phyloP scores from a whole-genome alignment of 2,329 filamentous ascomycete genomes.

The Diaporthe ilicicola region DNA sequence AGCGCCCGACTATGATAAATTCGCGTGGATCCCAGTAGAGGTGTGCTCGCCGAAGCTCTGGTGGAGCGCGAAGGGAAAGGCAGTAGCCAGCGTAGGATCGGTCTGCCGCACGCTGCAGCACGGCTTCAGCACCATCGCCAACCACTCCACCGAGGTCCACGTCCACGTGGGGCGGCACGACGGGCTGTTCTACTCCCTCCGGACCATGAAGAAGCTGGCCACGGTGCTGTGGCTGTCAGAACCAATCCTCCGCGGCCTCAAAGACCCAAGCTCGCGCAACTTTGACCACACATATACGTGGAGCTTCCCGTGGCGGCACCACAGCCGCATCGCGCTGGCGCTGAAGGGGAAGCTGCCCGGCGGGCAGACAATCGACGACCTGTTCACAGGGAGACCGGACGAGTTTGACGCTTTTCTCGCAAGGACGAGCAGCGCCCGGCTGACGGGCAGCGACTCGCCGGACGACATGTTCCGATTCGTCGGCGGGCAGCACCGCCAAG shows the following conservation, averaged over 20 bases:
- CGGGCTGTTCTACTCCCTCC: slow-evolving; percentile 42
- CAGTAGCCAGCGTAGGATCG: slow-evolving; percentile 33
- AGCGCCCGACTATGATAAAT: slow-evolving; percentile 35
- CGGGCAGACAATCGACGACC: slow-evolving; percentile 9
- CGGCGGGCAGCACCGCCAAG: slow-evolving; percentile 32
- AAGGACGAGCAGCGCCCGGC: not conserved
- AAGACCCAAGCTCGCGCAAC: slow-evolving; percentile 48
- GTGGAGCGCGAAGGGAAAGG: slow-evolving; percentile 36
- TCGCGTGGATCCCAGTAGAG: slow-evolving; percentile 47
- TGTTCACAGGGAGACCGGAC: slow-evolving; percentile 26
- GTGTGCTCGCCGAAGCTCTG: slow-evolving; percentile 47
- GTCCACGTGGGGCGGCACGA: slow-evolving; percentile 49
- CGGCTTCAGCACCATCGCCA: slow-evolving; percentile 42
- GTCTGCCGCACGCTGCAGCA: slow-evolving; percentile 40
- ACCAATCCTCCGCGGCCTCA: slow-evolving; percentile 45
- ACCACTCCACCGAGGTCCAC: slow-evolving; percentile 50
- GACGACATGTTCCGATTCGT: slow-evolving; percentile 4
- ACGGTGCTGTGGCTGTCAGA: slow-evolving; percentile 49
- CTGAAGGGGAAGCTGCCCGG: slow-evolving; percentile 21
- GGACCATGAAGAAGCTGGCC: slow-evolving; percentile 46
- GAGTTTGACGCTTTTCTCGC: slow-evolving; percentile 36
- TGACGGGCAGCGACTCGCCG: not conserved
- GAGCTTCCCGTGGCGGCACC: slow-evolving; percentile 44
- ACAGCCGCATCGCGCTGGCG: slow-evolving; percentile 43
- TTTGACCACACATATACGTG: slow-evolving; percentile 48